Conservation (phyloP, 2,329 filamentous ascomycete species). For the Ilyonectria mors-panacis region DNA sequence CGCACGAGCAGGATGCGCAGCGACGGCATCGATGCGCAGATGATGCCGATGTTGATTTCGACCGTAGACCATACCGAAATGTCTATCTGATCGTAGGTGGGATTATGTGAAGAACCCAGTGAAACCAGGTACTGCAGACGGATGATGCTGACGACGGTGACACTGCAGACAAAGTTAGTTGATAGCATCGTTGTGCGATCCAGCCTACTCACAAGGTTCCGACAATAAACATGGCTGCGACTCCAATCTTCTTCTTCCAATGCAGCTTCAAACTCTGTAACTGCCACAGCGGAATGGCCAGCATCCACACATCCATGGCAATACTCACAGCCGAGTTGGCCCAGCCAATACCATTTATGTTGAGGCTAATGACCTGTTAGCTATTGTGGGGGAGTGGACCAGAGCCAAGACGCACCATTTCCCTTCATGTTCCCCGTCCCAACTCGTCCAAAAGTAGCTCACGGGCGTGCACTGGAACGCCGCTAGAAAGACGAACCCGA, state of each 20-base stretch:
- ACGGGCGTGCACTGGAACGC: conserved; percentile 59
- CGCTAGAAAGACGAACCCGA: conserved; percentile 51
- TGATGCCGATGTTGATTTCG: conserved; percentile 55
- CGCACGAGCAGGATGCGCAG: conserved; percentile 49
- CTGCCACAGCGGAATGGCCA: conserved; percentile 58
- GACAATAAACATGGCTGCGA: conserved; percentile 60
- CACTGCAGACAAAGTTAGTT: conserved; percentile 34
- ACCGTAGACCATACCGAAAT: conserved; percentile 53
- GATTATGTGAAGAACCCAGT: conserved; percentile 48
- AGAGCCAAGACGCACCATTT: conserved; percentile 49
- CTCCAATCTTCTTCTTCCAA: conserved; percentile 61
- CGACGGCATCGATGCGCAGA: conserved; percentile 54
- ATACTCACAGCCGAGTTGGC: conserved; percentile 60
- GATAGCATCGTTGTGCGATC: background rate
- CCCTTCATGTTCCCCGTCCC: conserved; percentile 58
- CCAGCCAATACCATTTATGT: conserved; percentile 59
- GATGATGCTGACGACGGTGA: conserved; percentile 51
- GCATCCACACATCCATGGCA: conserved; percentile 59
- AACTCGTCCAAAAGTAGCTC: conserved; percentile 58
- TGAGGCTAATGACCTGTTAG: conserved; percentile 43
- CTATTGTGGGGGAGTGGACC: background rate
- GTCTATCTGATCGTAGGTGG: conserved; percentile 49
- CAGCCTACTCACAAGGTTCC: conserved; percentile 55
- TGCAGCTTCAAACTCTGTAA: conserved; percentile 53
- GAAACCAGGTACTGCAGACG: conserved; percentile 48